phyloP scores from a whole-genome alignment of 371 early-diverging fungal species.

The Mortierella sp. region DNA sequence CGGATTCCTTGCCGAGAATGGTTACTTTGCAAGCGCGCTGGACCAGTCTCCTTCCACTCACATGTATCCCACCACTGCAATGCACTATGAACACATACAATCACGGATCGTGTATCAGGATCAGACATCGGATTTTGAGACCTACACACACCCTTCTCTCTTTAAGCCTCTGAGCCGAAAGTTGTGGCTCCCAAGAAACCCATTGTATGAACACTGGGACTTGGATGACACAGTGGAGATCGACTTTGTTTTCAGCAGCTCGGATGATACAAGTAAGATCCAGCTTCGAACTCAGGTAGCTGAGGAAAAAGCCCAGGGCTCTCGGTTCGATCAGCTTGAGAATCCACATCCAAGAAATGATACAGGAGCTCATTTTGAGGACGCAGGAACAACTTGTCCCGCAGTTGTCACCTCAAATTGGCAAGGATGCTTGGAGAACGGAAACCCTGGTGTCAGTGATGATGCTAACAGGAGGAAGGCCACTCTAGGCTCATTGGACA shows the following conservation, averaged over 20 bases:
- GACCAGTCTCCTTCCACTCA: slow-evolving; percentile 4
- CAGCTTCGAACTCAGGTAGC: slow-evolving; percentile 14
- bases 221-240: slow-evolving; percentile 51
- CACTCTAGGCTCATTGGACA: no score
- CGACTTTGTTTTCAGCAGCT: slow-evolving; percentile 49
- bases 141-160: slow-evolving; percentile 56
- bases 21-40: slow-evolving; percentile 15
- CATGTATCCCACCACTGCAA: slow-evolving; percentile 12
- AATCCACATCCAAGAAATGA: neutral
- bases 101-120: slow-evolving; percentile 40
- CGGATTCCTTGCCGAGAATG: slow-evolving; percentile 35
- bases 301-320: slow-evolving; percentile 9
- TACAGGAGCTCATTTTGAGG: slow-evolving; percentile 18
- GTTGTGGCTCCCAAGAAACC: slow-evolving; percentile 57
- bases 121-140: slow-evolving; percentile 50
- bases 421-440: slow-evolving; percentile 29
- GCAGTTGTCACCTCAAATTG: slow-evolving; percentile 19
- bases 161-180: slow-evolving; percentile 53
- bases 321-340: neutral
- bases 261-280: slow-evolving; percentile 12
- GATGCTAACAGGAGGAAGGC: neutral
- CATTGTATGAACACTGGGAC: slow-evolving; percentile 46
- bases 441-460: neutral
- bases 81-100: slow-evolving; percentile 38
- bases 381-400: neutral